Base-by-base conservation (phyloP, 192 early-diverging fungal genomes). In the Physocladia obscura region DNA sequence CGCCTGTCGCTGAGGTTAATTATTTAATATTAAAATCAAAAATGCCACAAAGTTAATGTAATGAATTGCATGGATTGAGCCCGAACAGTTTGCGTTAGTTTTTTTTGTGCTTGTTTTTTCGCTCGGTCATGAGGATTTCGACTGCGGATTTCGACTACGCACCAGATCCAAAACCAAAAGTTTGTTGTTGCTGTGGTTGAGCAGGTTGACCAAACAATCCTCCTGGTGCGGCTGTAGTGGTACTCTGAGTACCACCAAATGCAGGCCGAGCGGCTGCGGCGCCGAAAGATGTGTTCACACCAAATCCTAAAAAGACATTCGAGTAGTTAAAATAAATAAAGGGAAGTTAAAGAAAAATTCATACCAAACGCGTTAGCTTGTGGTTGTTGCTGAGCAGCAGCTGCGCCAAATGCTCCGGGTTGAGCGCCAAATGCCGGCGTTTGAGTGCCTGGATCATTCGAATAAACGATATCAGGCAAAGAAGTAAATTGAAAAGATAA, bases 191-290 rank as follows among this genome's bases (percentile, higher is more conserved):
- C 35, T 69, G 67, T 34, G 8, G 64, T n/a, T n/a, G n/a, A n/a
- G n/a, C n/a, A 19, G 65, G 44, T 36, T 47, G 47, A 4, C 74
- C 74, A 62, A 75, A 75, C 49, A 68, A 31, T 5, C 49, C 47
- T 22, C 52, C 34, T 26, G 65, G 65, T 17, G 52, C 65, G 5
- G 65, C 65, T 17, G 65, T 57, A 15, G 65, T 68, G 11, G 65
- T 49, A 35, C 62, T 68, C 22, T 67, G 47, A 21, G 67, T 52
- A 22, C 56, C 49, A 27, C 62, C 61, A 67, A 65, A 62, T 13
- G 59, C 61, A 30, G 62, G 51, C 6, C 38, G 48, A 24, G 51
- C 35, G 15, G 54, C 65, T 24, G 63, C 37, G 21, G 63, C 47
- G 50, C 65, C 65, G 21, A 57, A 56, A 22, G 32, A 37, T 17